Evolutionary conservation across 345 rosid genomes (phyloP).

Genomic region (Syzygium aqueum): DNA sequence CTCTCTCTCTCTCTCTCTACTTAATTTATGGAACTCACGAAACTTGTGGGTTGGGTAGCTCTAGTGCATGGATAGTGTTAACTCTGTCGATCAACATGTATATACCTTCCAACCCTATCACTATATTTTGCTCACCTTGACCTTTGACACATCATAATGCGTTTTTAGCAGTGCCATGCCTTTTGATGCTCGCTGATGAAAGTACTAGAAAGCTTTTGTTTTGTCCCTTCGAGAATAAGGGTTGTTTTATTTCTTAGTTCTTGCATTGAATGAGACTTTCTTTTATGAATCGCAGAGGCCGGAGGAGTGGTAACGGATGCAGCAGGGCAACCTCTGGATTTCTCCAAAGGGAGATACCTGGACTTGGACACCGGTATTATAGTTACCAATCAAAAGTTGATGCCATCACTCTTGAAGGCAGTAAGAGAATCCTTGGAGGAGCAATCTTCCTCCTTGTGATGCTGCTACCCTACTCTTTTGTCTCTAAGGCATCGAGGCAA

Average conservation of each 20-base stretch:
- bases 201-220: background rate
- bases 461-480: background rate
- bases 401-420: slow-evolving; percentile 75
- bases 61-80: background rate
- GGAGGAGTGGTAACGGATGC: slow-evolving; percentile 78
- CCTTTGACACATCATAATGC: background rate
- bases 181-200: background rate
- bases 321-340: slow-evolving; percentile 70
- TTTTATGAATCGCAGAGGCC: slow-evolving; percentile 50
- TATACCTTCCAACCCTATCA: background rate
- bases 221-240: background rate
- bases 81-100: background rate
- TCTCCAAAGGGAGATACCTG: slow-evolving; percentile 74
- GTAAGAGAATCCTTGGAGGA: slow-evolving; percentile 70
- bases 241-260: background rate
- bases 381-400: slow-evolving; percentile 69
- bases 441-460: slow-evolving; percentile 33
- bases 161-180: background rate
- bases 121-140: background rate
- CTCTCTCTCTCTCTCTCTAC: background rate
- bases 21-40: background rate
- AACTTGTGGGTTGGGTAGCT: background rate
- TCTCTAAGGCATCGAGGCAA: background rate
- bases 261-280: background rate
- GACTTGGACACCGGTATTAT: slow-evolving; percentile 75